Base-by-base conservation (phyloP, 139 green algal species). In the Coelastrella sp. region DNA sequence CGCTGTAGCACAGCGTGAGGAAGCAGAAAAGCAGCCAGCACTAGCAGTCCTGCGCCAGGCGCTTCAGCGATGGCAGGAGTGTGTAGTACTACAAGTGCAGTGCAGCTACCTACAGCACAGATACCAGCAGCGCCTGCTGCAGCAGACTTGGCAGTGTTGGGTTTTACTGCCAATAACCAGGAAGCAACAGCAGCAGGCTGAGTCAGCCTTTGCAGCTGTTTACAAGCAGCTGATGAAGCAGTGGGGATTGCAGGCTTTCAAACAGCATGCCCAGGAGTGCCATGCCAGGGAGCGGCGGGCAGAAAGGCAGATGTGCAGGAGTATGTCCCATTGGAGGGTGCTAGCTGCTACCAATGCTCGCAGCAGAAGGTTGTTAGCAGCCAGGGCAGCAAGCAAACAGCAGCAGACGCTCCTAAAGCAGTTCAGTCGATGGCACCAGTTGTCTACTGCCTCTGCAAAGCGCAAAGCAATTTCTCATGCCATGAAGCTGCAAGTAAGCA, bases 261-360 rank as follows among this genome's bases (percentile, higher is more conserved):
- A 90, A 66, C 87, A 91, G 59, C 83, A 92, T 66, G 65, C 87
- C 58, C 84, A 80, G 58, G 82, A 91, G 73, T 77, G 80, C n/a
- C 73, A 87, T 20, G 87, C 84, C 22, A 13, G 17, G 5, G 66
- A 64, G n/a, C 11, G 66, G 3, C 79, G 78, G 85, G 5, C 20
- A 19, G 65, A 71, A 19, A 74, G 74, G 22, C 23, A 58, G 8
- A 66, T 83, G 3, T 66, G 20, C 47, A 22, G 13, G 5, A 47
- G 80, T 20, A 73, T 92, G 47, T 73, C 32, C 13, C 23, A 17
- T 4, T 94, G 92, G 92, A 22, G 19, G 7, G 32, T 4, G 4
- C 0, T 83, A 5, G 85, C 61, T 17, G 73, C 19, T 13, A 80
- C 78, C 54, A 23, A 16, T 22, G 57, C 60, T 0, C 79, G 88